Evolutionary conservation across 176 grass and related monocot genomes (phyloP).

Genomic region (Saccharum officinarum): DNA sequence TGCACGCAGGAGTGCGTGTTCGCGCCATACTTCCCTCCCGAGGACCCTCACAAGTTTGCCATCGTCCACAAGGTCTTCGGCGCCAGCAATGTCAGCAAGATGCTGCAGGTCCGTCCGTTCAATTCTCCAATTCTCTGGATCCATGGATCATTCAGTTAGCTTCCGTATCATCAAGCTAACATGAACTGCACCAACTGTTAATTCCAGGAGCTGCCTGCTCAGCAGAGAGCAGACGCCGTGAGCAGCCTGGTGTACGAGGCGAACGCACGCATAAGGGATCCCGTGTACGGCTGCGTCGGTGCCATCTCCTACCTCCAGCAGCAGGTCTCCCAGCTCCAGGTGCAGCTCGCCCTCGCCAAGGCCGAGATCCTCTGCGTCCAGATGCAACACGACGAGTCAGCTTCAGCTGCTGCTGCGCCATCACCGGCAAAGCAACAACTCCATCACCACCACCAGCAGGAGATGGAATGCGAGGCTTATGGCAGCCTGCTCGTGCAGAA

Average conservation of each 20-base stretch:
- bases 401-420: neutral
- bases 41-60: conserved; percentile 71
- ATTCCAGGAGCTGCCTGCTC: conserved; percentile 55
- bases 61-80: conserved; percentile 86
- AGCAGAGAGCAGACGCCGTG: conserved; percentile 61
- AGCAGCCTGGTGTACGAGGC: conserved; percentile 94
- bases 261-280: conserved; percentile 69
- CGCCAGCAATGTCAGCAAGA: conserved; percentile 94
- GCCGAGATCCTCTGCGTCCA: conserved; percentile 35
- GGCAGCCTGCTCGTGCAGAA: conserved; percentile 29
- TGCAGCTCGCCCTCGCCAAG: conserved; percentile 67
- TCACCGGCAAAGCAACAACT: neutral
- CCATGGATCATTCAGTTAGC: neutral
- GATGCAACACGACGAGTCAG: neutral
- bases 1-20: conserved; percentile 61
- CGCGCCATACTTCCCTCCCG: conserved; percentile 55
- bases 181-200: neutral
- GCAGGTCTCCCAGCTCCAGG: conserved; percentile 70
- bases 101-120: conserved; percentile 56
- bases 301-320: conserved; percentile 82
- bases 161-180: neutral
- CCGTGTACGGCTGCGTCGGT: conserved; percentile 81
- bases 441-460: conserved; percentile 13
- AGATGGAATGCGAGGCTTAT: conserved; percentile 24
- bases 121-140: too few relatives aligned